These are phyloP conservation scores for Tetracladium maxilliforme DNA, from an alignment of 2,329 filamentous ascomycete species.

Conservation along the genomic window DNA sequence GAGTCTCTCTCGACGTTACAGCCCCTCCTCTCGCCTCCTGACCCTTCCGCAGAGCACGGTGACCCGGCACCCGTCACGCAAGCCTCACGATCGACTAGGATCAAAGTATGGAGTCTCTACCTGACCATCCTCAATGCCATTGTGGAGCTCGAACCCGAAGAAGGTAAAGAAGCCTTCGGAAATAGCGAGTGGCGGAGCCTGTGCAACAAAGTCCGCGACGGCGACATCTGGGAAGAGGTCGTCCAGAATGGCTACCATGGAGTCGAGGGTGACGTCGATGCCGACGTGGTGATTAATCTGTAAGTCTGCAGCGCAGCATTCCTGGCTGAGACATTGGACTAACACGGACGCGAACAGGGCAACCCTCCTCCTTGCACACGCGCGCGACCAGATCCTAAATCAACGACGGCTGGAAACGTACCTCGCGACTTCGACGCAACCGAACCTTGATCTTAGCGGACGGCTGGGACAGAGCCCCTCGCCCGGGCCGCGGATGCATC, in stretches of 20 bases:
- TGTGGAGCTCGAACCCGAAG: constrained; percentile 74
- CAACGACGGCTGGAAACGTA: constrained; percentile 82
- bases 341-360: constrained; percentile 38
- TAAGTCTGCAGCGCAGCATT: constrained; percentile 32
- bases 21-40: constrained; percentile 57
- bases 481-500: constrained; percentile 5
- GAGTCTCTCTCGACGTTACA: constrained; percentile 78
- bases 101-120: constrained; percentile 97
- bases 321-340: constrained; percentile 5
- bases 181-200: constrained; percentile 71
- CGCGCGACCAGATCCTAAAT: constrained; percentile 67
- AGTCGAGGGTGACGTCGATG: constrained; percentile 78
- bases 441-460: constrained; percentile 49
- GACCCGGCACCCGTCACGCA: constrained; percentile 53
- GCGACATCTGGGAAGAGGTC: constrained; percentile 89
- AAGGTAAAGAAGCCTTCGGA: constrained; percentile 81
- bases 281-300: constrained; percentile 86
- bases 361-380: constrained; percentile 82
- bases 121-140: constrained; percentile 86
- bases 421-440: constrained; percentile 61
- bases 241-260: constrained; percentile 78
- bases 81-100: constrained; percentile 67
- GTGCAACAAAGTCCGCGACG: constrained; percentile 73
- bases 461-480: constrained; percentile 4
- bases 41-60: constrained; percentile 16